Base-by-base conservation (phyloP, 2,329 filamentous ascomycete species). In the Dactylellina drechsleri region DNA sequence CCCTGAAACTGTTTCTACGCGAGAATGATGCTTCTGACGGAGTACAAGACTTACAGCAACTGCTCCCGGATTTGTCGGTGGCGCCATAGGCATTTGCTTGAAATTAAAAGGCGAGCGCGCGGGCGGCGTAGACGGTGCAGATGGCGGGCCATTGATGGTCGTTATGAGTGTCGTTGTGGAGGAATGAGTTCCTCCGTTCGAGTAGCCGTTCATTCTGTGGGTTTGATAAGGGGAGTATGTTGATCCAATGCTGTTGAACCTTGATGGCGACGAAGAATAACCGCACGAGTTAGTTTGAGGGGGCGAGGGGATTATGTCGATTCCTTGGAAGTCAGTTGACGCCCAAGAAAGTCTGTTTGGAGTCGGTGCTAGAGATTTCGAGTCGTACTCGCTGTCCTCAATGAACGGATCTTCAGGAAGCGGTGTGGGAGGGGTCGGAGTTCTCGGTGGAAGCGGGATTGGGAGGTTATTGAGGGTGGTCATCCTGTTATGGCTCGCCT, bases 51-150 rank as follows among this genome's bases (percentile, higher is more conserved):
- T 60, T 52, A 75, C 71, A 31, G 71, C 56, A 41, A 62, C 47
- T 15, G 70, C 40, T 20, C 57, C 64, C 15, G 52, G 40, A n/a
- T 62, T 64, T 20, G 71, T 65, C 6, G 71, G 64, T 40, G 71
- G 71, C 58, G 71, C 71, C 72, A 76, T 76, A 20, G 66, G 58
- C 60, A 76, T 59, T 23, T 76, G 72, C 54, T 70, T 76, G 31
- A 76, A 76, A 16, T 76, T 76, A 41, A 76, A 76, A 15, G 62
- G 77, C 71, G 71, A 75, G 53, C 71, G 71, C 58, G 71, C 47
- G 26, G 71, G 71, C 36, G 71, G 71, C 50, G 71, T 75, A 36
- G 31, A 66, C 4, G 23, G 23, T 23, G 23, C 23, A 18, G 70
- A 66, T 16, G 68, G 40, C 36, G 58, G 36, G 26, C 64, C 64